Conservation (phyloP, 257 asterid genomes). For the Solanum raphanifolium region DNA sequence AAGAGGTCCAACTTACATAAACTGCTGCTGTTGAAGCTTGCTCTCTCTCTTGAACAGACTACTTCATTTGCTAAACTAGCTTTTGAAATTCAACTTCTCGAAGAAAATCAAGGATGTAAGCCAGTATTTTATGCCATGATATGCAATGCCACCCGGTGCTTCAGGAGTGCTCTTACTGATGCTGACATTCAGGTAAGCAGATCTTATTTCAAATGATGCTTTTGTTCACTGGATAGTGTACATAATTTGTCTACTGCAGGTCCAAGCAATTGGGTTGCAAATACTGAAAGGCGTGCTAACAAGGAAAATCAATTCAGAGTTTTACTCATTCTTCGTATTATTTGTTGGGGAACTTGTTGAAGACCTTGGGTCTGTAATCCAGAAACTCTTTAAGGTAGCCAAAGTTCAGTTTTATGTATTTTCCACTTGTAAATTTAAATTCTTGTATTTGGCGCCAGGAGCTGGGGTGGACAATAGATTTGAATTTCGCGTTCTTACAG, state of each 20-base stretch:
- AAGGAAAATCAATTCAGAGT: constrained; percentile 40
- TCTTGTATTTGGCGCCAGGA: not conserved
- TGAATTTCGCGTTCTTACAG: not conserved
- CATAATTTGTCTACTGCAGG: constrained; percentile 32
- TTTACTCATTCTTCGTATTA: constrained; percentile 42
- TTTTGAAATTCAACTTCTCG: constrained; percentile 35
- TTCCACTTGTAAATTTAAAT: not conserved
- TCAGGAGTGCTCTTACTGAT: constrained; percentile 49
- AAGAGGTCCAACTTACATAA: constrained; percentile 52
- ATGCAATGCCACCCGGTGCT: constrained; percentile 46
- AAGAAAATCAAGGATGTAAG: constrained; percentile 34
- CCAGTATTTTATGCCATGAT: constrained; percentile 38
- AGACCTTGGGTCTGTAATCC: constrained; percentile 40
- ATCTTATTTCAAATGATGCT: not conserved
- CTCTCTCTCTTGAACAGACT: constrained; percentile 54
- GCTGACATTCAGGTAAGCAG: constrained; percentile 57
- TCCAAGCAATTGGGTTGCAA: constrained; percentile 83
- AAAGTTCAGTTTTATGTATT: not conserved
- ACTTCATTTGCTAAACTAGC: constrained; percentile 50
- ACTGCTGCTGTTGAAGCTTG: constrained; percentile 72
- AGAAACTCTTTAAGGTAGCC: constrained; percentile 43
- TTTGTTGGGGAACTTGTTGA: constrained; percentile 79
- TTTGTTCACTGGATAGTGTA: not conserved
- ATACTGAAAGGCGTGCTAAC: constrained; percentile 59
- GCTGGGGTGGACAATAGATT: not conserved